Evolutionary conservation across 2,329 filamentous ascomycete genomes (phyloP), one percentile per base, ranked within the genome.

Genomic region (Fusarium kyushuense): DNA sequence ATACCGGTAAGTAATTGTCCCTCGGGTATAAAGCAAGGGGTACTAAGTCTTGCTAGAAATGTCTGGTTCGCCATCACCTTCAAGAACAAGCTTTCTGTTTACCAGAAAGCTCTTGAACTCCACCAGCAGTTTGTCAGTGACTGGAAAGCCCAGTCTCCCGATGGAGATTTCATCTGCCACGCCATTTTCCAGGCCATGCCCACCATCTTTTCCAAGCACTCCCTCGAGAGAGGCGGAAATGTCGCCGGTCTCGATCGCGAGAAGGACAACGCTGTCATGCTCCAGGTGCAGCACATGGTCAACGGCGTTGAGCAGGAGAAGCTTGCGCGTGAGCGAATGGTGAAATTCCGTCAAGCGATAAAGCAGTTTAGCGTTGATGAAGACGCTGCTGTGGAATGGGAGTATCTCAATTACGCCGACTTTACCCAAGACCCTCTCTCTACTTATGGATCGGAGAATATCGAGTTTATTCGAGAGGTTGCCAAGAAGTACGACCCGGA

Each of bases 351-450:
- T 1, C 38, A 46, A 17, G 23, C 33, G 0, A 54, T 62, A 3
- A 62, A 62, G 33, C 58, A 62, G n/a, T 61, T 36, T 4, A 62
- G 56, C 4, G 17, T 62, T 1, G 56, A 54, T 6, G 40, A 62
- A 11, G 40, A 32, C 1, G 56, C 27, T 5, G 56, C 58, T 5
- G 58, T 62, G 1, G 40, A 62, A 1, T 62, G 58, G 58, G 56
- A 62, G 23, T 62, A 62, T 25, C 58, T 62, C 2, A 62, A 62
- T 23, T 62, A 62, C 16, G 58, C 58, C 10, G 58, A 62, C n/a
- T 62, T 62, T 1, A 62, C 46, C 0, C 58, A 62, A 8, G 58
- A 62, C 23, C 58, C 58, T 5, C 46, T 62, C 0, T 62, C 58
- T 25, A 62, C 58, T 0, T 62, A 62, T 12, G 58, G 58, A 0